These are phyloP conservation scores for Acanthamoeba sp. DNA, from an alignment of 208 protist species.

Conservation along the genomic window DNA sequence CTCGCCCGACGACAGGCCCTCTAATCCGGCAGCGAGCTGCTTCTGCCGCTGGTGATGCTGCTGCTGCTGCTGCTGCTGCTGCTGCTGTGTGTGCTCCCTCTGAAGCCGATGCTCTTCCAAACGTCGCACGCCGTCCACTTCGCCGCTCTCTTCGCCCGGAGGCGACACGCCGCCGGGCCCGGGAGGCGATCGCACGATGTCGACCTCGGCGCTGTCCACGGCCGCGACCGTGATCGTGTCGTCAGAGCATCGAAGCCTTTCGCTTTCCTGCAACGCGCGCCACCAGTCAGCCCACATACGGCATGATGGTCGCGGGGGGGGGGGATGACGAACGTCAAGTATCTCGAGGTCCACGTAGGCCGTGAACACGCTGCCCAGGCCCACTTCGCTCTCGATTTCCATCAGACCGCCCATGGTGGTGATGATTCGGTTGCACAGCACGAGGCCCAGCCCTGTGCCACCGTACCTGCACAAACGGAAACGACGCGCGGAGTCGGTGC, in stretches of 20 bases:
- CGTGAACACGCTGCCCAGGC: constrained; percentile 36
- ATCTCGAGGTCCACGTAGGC: constrained; percentile 35
- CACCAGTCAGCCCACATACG: neutral
- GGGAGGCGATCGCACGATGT: neutral
- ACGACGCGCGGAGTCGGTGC: no score
- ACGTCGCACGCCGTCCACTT: neutral
- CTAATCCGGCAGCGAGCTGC: neutral
- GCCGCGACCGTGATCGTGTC: constrained; percentile 1
- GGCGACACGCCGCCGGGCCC: no score
- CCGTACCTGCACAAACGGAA: neutral
- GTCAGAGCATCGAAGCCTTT: neutral
- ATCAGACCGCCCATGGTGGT: constrained; percentile 53
- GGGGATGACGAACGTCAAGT: neutral
- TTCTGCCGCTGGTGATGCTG: neutral
- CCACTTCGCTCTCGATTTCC: constrained; percentile 27
- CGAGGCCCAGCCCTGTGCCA: constrained; percentile 60
- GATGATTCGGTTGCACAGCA: constrained; percentile 67
- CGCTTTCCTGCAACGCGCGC: neutral
- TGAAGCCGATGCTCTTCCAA: neutral
- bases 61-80: neutral
- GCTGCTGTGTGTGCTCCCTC: neutral
- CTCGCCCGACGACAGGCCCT: neutral
- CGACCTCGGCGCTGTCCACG: constrained; percentile 26
- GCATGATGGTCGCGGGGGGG: no score
- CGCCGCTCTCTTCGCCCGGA: neutral